Evolutionary conservation across 306 rosid genomes (phyloP).

Genomic region (Psophocarpus tetragonolobus): DNA sequence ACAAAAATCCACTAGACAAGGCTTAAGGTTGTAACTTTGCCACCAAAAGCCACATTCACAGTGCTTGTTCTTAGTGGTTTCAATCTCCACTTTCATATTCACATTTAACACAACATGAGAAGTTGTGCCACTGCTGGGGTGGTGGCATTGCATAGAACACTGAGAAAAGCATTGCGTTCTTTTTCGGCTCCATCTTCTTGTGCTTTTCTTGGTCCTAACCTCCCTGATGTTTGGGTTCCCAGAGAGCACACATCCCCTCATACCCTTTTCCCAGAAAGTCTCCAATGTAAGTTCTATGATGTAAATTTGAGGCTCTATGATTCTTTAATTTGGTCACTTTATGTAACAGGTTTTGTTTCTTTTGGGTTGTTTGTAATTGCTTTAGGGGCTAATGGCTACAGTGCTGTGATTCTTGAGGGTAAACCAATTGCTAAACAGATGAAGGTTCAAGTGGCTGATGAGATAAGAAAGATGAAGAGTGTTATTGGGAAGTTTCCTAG

Average conservation of each 20-base stretch:
- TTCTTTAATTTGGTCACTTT: background rate
- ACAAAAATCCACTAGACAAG: background rate
- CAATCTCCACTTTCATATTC: background rate
- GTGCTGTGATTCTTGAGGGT: slow-evolving; percentile 48
- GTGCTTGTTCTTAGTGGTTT: background rate
- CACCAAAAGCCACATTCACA: background rate
- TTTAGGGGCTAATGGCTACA: slow-evolving; percentile 32
- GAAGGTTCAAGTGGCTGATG: slow-evolving; percentile 41
- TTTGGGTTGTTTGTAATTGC: background rate
- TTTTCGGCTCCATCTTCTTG: slow-evolving; percentile 19
- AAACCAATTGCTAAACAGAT: slow-evolving; percentile 45
- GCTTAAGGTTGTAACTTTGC: background rate
- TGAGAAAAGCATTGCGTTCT: slow-evolving; percentile 29
- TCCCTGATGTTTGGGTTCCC: slow-evolving; percentile 38
- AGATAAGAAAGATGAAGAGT: slow-evolving; percentile 46
- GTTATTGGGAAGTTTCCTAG: slow-evolving; percentile 47
- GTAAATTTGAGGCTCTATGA: background rate
- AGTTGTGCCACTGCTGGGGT: background rate
- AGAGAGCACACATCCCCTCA: slow-evolving; percentile 20
- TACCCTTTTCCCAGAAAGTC: slow-evolving; percentile 24
- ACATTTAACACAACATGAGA: slow-evolving; percentile 34
- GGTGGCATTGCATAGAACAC: slow-evolving; percentile 31
- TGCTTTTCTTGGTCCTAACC: slow-evolving; percentile 39
- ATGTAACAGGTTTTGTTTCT: background rate
- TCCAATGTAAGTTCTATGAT: slow-evolving; percentile 22